Percentiles rank a stretch among this genome's conserved stretches.
phyloP scores from a whole-genome alignment of 176 grass and related monocot genomes.

The Saccharum spontaneum region DNA sequence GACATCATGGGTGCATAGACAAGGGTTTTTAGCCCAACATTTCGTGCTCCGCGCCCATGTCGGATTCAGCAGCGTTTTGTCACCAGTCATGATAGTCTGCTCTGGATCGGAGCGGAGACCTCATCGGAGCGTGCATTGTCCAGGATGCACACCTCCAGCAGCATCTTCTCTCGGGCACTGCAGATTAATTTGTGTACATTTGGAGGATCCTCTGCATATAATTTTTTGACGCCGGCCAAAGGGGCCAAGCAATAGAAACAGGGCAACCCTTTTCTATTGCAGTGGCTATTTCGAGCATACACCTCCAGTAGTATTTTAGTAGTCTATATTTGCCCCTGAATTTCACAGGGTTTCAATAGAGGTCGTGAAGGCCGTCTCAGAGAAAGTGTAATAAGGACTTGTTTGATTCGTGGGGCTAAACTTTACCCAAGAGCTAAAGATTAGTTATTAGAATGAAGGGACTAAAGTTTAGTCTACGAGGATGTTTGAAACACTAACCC shows the following conservation, averaged over 20 bases:
- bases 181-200: not conserved
- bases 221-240: not conserved
- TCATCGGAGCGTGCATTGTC: not conserved
- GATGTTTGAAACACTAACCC: too few species aligned
- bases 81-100: not conserved
- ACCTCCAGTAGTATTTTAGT: too few species aligned
- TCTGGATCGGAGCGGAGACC: not conserved
- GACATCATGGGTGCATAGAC: not conserved
- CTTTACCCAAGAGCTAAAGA: too few species aligned
- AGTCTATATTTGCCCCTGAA: too few species aligned
- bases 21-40: not conserved
- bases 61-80: conserved; percentile 11
- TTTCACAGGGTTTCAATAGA: too few species aligned
- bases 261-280: not conserved
- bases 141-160: not conserved
- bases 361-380: too few species aligned
- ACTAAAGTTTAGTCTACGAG: too few species aligned
- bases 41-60: conserved; percentile 18
- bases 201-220: not conserved
- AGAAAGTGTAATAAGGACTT: too few species aligned
- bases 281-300: too few species aligned
- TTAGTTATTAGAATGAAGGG: too few species aligned
- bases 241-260: not conserved
- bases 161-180: conserved; percentile 7
- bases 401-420: too few species aligned